Evolutionary conservation across 768 basidiomycete species (phyloP).

Genomic region (Psilocybe cyanescens): DNA sequence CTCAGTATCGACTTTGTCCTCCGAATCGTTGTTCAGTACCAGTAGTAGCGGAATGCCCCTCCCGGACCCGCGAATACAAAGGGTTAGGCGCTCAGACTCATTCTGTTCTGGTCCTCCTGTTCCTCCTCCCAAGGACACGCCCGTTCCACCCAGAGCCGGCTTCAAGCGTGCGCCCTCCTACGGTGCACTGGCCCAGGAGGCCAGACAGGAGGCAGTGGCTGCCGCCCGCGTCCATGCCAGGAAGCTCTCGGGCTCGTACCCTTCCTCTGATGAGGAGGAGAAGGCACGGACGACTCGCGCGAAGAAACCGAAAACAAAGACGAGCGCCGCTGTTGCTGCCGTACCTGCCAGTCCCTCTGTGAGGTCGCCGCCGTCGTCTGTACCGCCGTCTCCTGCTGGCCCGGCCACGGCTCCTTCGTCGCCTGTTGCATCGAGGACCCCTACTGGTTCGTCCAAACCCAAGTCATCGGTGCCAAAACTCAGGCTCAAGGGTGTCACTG

Average conservation of each 20-base stretch:
- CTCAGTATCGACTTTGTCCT: constrained; percentile 48
- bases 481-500: constrained; percentile 17
- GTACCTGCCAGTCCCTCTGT: constrained; percentile 12
- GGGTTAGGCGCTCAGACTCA: constrained; percentile 54
- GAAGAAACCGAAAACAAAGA: constrained; percentile 60
- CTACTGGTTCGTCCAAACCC: constrained; percentile 12
- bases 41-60: constrained; percentile 36
- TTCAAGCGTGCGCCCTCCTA: constrained; percentile 67
- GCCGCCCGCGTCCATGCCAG: constrained; percentile 31
- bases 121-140: constrained; percentile 35
- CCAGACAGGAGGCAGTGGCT: constrained; percentile 12
- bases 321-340: constrained; percentile 14
- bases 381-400: constrained; percentile 16
- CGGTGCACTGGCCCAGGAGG: constrained; percentile 42
- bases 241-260: constrained; percentile 39
- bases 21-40: constrained; percentile 46
- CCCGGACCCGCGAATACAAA: constrained; percentile 54
- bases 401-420: constrained; percentile 8
- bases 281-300: constrained; percentile 58
- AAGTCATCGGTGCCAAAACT: constrained; percentile 12
- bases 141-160: constrained; percentile 26
- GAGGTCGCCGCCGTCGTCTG: constrained; percentile 18
- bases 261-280: constrained; percentile 81
- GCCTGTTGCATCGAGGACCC: constrained; percentile 3
- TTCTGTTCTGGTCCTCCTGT: constrained; percentile 37